phyloP scores from a whole-genome alignment of 2,329 filamentous ascomycete genomes.

The Helminthosporium solani region DNA sequence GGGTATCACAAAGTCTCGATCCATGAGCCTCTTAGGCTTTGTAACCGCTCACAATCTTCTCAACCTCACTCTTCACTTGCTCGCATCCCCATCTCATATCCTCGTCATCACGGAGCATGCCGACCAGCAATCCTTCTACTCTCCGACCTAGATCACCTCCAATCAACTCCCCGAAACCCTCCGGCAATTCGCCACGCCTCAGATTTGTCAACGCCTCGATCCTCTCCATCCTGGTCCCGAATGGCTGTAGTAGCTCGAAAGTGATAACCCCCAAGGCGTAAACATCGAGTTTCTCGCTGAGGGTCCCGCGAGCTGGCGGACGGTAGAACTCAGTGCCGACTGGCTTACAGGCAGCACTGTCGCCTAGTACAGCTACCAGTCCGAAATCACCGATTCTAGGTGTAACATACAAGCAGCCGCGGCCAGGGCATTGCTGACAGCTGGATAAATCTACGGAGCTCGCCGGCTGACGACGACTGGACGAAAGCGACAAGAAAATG shows the following conservation, averaged over 20 bases:
- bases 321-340: slow-evolving; percentile 65
- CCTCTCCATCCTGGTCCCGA: slow-evolving; percentile 47
- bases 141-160: slow-evolving; percentile 18
- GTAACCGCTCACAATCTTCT: slow-evolving; percentile 18
- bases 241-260: slow-evolving; percentile 61
- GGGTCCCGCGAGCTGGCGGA: slow-evolving; percentile 41
- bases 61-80: slow-evolving; percentile 28
- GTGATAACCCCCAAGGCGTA: slow-evolving; percentile 63
- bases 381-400: slow-evolving; percentile 70
- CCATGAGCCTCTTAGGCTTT: slow-evolving; percentile 4
- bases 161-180: slow-evolving; percentile 23
- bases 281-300: slow-evolving; percentile 59
- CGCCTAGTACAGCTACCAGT: slow-evolving; percentile 58
- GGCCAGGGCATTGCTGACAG: slow-evolving; percentile 49
- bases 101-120: slow-evolving; percentile 39
- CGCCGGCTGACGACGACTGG: slow-evolving; percentile 35
- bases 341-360: slow-evolving; percentile 42
- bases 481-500: slow-evolving; percentile 60
- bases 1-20: not conserved
- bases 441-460: slow-evolving; percentile 50
- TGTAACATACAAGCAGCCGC: slow-evolving; percentile 48
- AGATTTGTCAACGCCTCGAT: slow-evolving; percentile 37
- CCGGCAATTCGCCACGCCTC: slow-evolving; percentile 33
- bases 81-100: slow-evolving; percentile 30
- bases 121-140: slow-evolving; percentile 27